phyloP scores from a whole-genome alignment of 1,284 basidiomycete species.

The Athelia psychrophila region DNA sequence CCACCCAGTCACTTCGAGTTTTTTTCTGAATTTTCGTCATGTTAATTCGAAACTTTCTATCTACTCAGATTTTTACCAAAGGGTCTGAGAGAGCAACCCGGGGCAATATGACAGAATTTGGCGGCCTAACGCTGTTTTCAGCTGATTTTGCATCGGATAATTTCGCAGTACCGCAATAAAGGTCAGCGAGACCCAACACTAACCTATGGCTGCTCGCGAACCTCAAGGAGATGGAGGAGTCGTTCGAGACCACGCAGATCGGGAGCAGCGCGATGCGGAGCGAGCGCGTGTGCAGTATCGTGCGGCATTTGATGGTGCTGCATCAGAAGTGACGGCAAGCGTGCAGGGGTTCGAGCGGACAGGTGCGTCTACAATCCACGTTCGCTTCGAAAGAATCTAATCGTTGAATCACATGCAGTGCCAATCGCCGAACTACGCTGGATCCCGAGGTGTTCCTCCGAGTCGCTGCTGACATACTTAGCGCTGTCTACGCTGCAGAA shows the following conservation, averaged over 20 bases:
- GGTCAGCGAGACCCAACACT: too few relatives aligned
- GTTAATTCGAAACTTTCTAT: too few relatives aligned
- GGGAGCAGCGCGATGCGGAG: slow-evolving; percentile 98
- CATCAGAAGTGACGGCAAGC: slow-evolving; percentile 93
- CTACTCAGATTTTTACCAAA: too few relatives aligned
- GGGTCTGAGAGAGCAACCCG: too few relatives aligned
- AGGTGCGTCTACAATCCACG: slow-evolving; percentile 42
- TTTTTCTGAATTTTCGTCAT: too few relatives aligned
- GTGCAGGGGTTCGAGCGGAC: slow-evolving; percentile 97
- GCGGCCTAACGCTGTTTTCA: too few relatives aligned
- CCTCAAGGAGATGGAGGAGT: slow-evolving; percentile 98
- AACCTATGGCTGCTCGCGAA: slow-evolving; percentile 92
- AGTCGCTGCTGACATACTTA: slow-evolving; percentile 95
- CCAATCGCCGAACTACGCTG: slow-evolving; percentile 94
- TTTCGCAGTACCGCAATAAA: too few relatives aligned
- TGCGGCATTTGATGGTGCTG: slow-evolving; percentile 89
- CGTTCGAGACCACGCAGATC: slow-evolving; percentile 98
- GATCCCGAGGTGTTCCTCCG: slow-evolving; percentile 97
- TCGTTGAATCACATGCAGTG: slow-evolving; percentile 44
- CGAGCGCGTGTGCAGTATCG: slow-evolving; percentile 94
- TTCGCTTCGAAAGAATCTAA: background rate
- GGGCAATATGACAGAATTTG: too few relatives aligned
- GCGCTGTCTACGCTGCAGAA: slow-evolving; percentile 95
- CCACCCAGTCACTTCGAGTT: too few relatives aligned
- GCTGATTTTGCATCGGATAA: too few relatives aligned